Percentiles rank a stretch among this genome's conserved stretches.
These are phyloP conservation scores for Alternaria panax DNA, from an alignment of 2,329 filamentous ascomycete genomes.

Conservation along the genomic window DNA sequence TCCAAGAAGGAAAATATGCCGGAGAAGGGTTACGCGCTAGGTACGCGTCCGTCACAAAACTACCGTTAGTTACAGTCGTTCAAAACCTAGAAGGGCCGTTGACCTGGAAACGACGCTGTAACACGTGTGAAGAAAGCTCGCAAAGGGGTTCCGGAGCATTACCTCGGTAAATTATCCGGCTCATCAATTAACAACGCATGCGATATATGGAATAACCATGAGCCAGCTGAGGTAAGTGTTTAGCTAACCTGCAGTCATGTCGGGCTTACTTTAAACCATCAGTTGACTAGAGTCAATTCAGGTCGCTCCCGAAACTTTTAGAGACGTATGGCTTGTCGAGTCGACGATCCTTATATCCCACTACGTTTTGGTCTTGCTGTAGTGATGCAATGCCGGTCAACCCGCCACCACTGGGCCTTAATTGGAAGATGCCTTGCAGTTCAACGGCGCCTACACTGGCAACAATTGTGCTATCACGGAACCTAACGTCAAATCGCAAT, in stretches of 20 bases:
- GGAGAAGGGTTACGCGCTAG: background rate
- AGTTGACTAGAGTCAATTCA: background rate
- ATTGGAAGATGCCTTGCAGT: background rate
- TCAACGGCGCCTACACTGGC: background rate
- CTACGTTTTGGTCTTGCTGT: background rate
- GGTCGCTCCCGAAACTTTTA: background rate
- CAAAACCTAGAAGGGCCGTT: background rate
- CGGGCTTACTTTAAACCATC: background rate
- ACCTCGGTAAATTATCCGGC: background rate
- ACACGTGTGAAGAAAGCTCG: background rate
- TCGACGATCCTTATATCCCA: background rate
- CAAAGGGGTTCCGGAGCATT: background rate
- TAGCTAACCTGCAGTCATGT: background rate
- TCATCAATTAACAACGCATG: background rate
- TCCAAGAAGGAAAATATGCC: background rate
- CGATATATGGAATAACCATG: background rate
- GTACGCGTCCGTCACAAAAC: background rate
- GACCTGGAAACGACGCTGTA: background rate
- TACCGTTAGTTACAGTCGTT: background rate
- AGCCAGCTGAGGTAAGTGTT: background rate
- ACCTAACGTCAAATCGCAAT: background rate
- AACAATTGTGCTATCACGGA: no score
- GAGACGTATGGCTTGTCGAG: background rate
- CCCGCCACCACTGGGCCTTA: background rate
- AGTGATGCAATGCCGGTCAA: background rate